Percentiles rank a stretch among this genome's conserved stretches.
phyloP scores from a whole-genome alignment of 805 yeast species.

The Yarrowia sp. region DNA sequence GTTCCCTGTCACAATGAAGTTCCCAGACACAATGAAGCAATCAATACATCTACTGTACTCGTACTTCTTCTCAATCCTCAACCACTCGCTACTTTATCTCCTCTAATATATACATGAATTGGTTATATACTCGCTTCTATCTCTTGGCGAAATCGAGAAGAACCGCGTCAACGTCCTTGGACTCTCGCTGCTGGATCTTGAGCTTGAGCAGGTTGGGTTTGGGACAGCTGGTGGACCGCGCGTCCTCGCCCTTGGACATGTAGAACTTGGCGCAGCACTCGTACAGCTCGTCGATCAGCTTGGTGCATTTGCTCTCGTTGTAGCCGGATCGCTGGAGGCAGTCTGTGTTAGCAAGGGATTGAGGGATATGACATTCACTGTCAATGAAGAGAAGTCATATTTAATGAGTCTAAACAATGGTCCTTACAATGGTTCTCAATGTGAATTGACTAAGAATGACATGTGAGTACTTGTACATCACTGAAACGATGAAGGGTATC shows the following conservation, averaged over 20 bases:
- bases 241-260: constrained; percentile 61
- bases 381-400: background rate
- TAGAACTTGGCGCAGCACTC: constrained; percentile 77
- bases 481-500: too few relatives aligned
- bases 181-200: constrained; percentile 69
- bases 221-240: constrained; percentile 80
- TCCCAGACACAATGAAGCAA: too few relatives aligned
- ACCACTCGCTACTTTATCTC: too few relatives aligned
- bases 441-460: too few relatives aligned
- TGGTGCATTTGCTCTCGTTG: constrained; percentile 77
- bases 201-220: constrained; percentile 64
- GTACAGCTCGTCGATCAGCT: constrained; percentile 71
- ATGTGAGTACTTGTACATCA: too few relatives aligned
- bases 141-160: constrained; percentile 47
- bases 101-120: constrained; percentile 9
- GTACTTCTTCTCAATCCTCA: too few relatives aligned
- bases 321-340: constrained; percentile 69
- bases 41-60: too few relatives aligned
- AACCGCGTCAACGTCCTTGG: constrained; percentile 66
- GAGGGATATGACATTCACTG: too few relatives aligned
- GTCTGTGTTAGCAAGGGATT: constrained; percentile 50
- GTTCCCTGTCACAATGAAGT: too few relatives aligned
- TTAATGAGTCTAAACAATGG: too few relatives aligned
- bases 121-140: background rate
- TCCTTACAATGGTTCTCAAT: too few relatives aligned